phyloP scores from a whole-genome alignment of 106 monocot genomes.

The Dendrobium huoshanense region DNA sequence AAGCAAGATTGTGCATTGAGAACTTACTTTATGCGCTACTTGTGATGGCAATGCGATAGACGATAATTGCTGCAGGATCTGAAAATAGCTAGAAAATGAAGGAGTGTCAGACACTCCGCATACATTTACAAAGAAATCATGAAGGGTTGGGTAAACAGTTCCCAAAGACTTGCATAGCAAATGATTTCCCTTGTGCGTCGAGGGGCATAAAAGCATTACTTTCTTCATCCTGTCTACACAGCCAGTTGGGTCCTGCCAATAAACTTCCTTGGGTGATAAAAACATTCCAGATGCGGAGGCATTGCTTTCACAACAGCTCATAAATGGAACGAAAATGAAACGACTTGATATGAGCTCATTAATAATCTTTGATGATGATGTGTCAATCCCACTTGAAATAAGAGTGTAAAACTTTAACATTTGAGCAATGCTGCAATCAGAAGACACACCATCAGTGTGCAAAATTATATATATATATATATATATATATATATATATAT shows the following conservation, averaged over 20 bases:
- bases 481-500: no score
- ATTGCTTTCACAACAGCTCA: constrained; percentile 12
- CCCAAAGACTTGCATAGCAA: constrained; percentile 33
- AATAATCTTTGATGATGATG: constrained; percentile 26
- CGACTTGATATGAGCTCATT: constrained; percentile 35
- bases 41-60: constrained; percentile 49
- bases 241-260: constrained; percentile 91
- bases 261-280: constrained; percentile 52
- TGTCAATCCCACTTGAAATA: constrained; percentile 37
- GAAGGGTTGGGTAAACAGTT: constrained; percentile 58
- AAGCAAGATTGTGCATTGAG: not conserved
- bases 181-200: constrained; percentile 2
- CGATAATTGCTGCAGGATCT: constrained; percentile 63
- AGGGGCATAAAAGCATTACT: constrained; percentile 7
- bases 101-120: constrained; percentile 66
- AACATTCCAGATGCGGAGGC: constrained; percentile 46
- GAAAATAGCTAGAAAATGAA: constrained; percentile 44
- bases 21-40: constrained; percentile 57
- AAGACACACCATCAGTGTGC: not conserved
- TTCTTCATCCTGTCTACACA: constrained; percentile 61
- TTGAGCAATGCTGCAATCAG: constrained; percentile 55
- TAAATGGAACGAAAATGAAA: constrained; percentile 73
- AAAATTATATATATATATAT: not conserved
- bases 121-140: constrained; percentile 72
- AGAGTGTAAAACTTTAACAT: constrained; percentile 77